Conservation (phyloP, 1,284 basidiomycete species). For the Wallemia ichthyophaga region DNA sequence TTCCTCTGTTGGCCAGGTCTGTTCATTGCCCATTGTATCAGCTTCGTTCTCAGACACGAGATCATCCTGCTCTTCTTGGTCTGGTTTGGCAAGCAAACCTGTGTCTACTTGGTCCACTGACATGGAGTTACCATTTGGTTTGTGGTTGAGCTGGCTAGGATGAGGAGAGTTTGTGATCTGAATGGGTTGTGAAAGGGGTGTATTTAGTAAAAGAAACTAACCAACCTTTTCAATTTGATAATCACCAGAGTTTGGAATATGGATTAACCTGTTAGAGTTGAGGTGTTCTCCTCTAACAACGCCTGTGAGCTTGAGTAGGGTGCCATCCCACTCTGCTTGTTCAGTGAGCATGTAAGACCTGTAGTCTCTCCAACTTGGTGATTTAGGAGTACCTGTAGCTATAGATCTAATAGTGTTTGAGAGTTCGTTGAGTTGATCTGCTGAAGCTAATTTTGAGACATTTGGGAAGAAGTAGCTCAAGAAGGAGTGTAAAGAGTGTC, state of each 20-base stretch:
- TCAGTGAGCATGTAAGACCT: constrained; percentile 56
- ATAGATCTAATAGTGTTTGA: constrained; percentile 38
- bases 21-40: constrained; percentile 70
- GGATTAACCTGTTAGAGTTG: constrained; percentile 58
- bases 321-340: constrained; percentile 26
- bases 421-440: constrained; percentile 30
- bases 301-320: constrained; percentile 42
- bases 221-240: constrained; percentile 50
- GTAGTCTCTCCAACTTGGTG: constrained; percentile 52
- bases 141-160: constrained; percentile 14
- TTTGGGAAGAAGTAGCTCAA: constrained; percentile 77
- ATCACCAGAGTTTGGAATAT: constrained; percentile 68
- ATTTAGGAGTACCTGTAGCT: constrained; percentile 43
- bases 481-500: constrained; percentile 70
- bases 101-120: constrained; percentile 7
- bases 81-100: constrained; percentile 25
- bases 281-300: constrained; percentile 48
- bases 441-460: constrained; percentile 29
- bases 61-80: constrained; percentile 47
- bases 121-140: constrained; percentile 8
- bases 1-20: constrained; percentile 96
- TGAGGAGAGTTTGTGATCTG: constrained; percentile 33
- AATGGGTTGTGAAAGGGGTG: constrained; percentile 2
- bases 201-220: constrained; percentile 3
- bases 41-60: constrained; percentile 61